Base-by-base conservation (phyloP, 1,139 yeast species). In the Wickerhamiella infanticola region DNA sequence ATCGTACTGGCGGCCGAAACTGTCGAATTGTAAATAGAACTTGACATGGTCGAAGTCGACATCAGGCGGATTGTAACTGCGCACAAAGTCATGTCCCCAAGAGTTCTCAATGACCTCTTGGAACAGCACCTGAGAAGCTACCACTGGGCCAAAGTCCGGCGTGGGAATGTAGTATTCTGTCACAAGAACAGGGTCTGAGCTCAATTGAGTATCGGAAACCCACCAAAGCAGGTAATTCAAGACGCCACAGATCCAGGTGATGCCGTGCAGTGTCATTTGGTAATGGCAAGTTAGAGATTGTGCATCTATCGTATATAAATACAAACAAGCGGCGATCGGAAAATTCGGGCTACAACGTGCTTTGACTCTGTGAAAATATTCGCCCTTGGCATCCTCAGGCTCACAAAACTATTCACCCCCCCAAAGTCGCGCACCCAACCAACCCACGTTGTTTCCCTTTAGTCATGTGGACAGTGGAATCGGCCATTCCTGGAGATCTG, bases 1-100 rank as follows among this genome's bases (percentile, higher is more conserved):
- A 59, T 84, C 94, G 55, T 74, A 83, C 60, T 84, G 95, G 11
- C 75, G 72, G 8, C 93, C 90, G 41, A 64, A 67, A 4, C 77
- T 77, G 5, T 73, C 63, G 3, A 81, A 77, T 43, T 74, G 69
- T 43, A 84, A 64, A 4, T 75, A 70, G 42, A 82, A 63, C 0
- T 75, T 72, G 13, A 82, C 84, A 51, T 73, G 74, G 53, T 79
- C 75, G 61, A 75, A 84, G 1, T 64, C 61, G n/a, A 61, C 54
- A 4, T 57, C 53, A 6, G 72, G 72, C 2, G 78, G 72, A 3
- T 45, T 42, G 52, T 74, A 75, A 2, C 56, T 48, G 5, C 60
- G 65, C 2, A 61, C 58, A 36, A 65, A 70, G 0, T 83, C 82
- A 13, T 60, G 56, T 18, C 81, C 82, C 72, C 77, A 79, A 0